Conservation (phyloP, 805 yeast genomes). For the Ogataea thermomethanolica region DNA sequence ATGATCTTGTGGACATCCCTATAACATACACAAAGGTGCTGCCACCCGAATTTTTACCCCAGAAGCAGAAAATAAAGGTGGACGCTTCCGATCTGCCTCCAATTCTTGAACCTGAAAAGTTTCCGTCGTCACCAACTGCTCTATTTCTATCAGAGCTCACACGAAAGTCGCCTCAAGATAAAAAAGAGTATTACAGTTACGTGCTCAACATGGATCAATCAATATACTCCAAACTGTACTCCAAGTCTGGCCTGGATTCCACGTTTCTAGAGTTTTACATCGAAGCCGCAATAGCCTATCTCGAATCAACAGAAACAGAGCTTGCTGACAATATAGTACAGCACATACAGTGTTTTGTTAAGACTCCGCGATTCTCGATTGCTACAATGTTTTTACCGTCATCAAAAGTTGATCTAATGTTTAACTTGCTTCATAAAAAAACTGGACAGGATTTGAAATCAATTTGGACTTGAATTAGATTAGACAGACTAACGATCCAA, state of each 20-base stretch:
- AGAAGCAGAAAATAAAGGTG: conserved; percentile 17
- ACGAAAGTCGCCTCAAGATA: conserved; percentile 28
- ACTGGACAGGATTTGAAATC: conserved; percentile 11
- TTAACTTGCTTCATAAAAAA: conserved; percentile 4
- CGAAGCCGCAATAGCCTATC: conserved; percentile 35
- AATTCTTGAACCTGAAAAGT: conserved; percentile 1
- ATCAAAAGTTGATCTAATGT: conserved; percentile 14
- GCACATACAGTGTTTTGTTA: conserved; percentile 30
- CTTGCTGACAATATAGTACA: conserved; percentile 23
- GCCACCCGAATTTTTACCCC: conserved; percentile 5
- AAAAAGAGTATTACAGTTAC: conserved; percentile 34
- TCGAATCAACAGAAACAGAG: conserved; percentile 19
- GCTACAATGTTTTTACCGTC: conserved; percentile 35
- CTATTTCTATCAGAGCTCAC: conserved; percentile 41
- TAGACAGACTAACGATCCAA: not conserved
- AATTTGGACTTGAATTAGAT: conserved; percentile 14
- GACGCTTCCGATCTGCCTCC: conserved; percentile 35
- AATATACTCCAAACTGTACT: conserved; percentile 34
- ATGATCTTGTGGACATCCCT: conserved; percentile 2
- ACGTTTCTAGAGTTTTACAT: conserved; percentile 46
- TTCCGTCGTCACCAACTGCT: conserved; percentile 42
- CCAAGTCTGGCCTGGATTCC: conserved; percentile 45
- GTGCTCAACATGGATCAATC: conserved; percentile 31
- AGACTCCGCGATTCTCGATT: conserved; percentile 36
- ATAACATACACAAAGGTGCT: conserved; percentile 6